Conservation (phyloP, 2,329 filamentous ascomycete species). For the Fusarium gaditjirri region DNA sequence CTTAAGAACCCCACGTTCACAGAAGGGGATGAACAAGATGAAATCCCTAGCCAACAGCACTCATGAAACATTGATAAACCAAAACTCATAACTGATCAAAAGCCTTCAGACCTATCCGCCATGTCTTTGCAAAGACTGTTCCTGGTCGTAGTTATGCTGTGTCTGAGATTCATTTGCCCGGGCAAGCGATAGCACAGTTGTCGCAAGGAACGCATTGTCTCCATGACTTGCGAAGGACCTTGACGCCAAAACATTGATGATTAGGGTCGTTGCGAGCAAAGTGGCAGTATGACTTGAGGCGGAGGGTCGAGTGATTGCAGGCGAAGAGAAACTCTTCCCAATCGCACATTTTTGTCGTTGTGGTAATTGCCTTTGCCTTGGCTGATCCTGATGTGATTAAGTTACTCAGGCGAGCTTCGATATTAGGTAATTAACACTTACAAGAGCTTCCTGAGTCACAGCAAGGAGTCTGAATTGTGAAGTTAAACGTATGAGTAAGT, state of each 20-base stretch:
- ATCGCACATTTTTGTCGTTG: conserved; percentile 68
- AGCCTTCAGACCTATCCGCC: neutral
- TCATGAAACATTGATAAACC: neutral
- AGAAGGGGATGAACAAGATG: neutral
- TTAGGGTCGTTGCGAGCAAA: conserved; percentile 77
- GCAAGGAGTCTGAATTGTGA: neutral
- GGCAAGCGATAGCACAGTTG: conserved; percentile 50
- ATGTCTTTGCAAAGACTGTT: neutral
- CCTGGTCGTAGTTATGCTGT: neutral
- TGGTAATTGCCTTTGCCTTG: neutral
- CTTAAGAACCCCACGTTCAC: neutral
- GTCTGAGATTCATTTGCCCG: conserved; percentile 14
- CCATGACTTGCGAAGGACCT: conserved; percentile 71
- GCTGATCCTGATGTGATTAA: neutral
- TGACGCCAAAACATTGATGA: conserved; percentile 75
- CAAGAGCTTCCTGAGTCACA: neutral
- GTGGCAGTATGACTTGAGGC: conserved; percentile 77
- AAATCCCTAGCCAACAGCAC: neutral
- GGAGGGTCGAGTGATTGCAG: conserved; percentile 69
- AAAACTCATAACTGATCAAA: neutral
- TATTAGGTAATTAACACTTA: neutral
- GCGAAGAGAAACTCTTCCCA: conserved; percentile 75
- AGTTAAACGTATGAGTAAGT: neutral
- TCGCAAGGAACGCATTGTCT: conserved; percentile 65
- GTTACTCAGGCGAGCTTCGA: neutral